Conservation (phyloP, 345 rosid genomes). For the Eucalyptus guilfoylei region DNA sequence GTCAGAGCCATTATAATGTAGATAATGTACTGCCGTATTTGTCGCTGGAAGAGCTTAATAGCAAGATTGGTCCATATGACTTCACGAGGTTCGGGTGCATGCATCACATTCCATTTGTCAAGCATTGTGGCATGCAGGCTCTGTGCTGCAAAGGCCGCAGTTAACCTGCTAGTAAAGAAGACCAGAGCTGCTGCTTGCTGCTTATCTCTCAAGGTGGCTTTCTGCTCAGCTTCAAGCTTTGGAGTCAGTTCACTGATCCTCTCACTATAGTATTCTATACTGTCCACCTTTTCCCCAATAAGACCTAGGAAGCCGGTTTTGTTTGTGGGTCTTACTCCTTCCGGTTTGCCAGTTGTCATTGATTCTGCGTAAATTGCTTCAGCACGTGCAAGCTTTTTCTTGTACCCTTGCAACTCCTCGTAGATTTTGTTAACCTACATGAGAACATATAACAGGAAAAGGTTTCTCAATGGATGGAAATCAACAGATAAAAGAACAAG, state of each 20-base stretch:
- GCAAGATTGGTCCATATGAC: conserved; percentile 57
- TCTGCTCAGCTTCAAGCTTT: conserved; percentile 68
- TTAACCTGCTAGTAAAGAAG: conserved; percentile 56
- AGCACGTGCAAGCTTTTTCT: conserved; percentile 68
- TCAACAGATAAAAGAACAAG: background rate
- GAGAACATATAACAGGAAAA: background rate
- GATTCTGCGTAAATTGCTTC: conserved; percentile 45
- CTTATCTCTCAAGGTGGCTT: conserved; percentile 58
- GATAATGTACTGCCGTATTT: conserved; percentile 30
- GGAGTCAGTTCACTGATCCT: conserved; percentile 39
- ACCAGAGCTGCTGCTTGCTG: conserved; percentile 63
- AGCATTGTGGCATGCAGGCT: conserved; percentile 63
- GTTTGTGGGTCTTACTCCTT: conserved; percentile 43
- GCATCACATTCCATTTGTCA: conserved; percentile 54
- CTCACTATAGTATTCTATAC: conserved; percentile 57
- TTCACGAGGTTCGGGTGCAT: conserved; percentile 68
- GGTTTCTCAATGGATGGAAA: background rate
- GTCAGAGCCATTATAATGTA: conserved; percentile 52
- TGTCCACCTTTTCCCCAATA: conserved; percentile 52
- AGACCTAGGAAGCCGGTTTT: conserved; percentile 67
- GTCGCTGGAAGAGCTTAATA: conserved; percentile 40
- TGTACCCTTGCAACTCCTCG: conserved; percentile 54
- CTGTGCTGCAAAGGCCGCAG: conserved; percentile 74
- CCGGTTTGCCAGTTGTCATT: conserved; percentile 15
- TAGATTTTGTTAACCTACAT: conserved; percentile 66